Base-by-base conservation (phyloP, 352 stramenopile species). In the Thalassiosira ordinaria region DNA sequence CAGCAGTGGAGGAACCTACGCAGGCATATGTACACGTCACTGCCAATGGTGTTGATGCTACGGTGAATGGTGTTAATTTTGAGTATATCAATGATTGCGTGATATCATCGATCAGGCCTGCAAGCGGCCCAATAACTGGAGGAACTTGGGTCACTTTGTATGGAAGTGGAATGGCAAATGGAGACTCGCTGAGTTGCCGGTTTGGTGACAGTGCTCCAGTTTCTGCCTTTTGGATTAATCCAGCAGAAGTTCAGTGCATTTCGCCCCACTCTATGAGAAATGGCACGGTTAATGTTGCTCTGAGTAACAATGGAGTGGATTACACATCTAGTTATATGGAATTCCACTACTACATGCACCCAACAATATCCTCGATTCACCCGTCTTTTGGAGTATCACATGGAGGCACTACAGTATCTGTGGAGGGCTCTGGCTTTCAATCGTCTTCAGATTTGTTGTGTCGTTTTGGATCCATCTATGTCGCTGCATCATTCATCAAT, bases 241-340 rank as follows among this genome's bases (percentile, higher is more conserved):
- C 67, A 5, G 69, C 67, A 46, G 80, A 89, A 80, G 39, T 93
- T 37, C 39, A 72, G 18, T 95, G 89, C 61, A 46, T 33, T 18
- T 33, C 78, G 18, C 89, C 90, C 39, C 49, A 55, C n/a, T 46
- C 8, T 14, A 69, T 3, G 18, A 60, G n/a, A n/a, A 44, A 31
- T 33, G 70, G 51, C 18, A 33, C 59, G 2, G 74, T 91, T 1
- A 61, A 76, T 57, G 67, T 97, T 2, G 89, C 95, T 35, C 75
- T 98, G 16, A 96, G 89, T 0, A 83, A 96, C 18, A 98, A 98
- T 72, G 95, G 95, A 2, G 75, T 95, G 18, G 95, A 97, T 47
- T 97, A 93, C 55, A 95, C 91, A 4, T 59, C 80, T 3, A 96
- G 90, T 73, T 75, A 75, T 13, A 79, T 94, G 5, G 35, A 85